Evolutionary conservation across 495 filamentous ascomycete species (phyloP).

Genomic region (Hypoxylon lenormandii): DNA sequence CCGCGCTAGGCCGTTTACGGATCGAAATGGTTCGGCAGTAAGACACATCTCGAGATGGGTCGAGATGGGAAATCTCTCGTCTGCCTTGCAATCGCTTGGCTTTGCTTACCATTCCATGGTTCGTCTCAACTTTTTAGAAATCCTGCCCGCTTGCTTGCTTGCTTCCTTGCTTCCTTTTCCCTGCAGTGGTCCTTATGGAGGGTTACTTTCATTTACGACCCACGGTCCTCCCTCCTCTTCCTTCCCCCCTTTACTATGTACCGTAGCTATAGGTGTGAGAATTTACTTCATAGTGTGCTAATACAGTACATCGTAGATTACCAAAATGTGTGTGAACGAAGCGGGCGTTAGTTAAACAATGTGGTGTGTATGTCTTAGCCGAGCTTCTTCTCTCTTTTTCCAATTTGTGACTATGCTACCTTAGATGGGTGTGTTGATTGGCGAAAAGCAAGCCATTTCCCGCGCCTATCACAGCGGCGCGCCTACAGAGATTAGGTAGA

Average conservation of each 20-base stretch:
- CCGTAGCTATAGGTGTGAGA: not conserved
- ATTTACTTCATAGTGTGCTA: not conserved
- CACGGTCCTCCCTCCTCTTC: not conserved
- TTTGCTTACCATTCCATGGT: constrained; percentile 8
- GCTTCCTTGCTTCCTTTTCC: not conserved
- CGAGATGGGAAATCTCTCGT: constrained; percentile 23
- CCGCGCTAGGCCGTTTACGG: constrained; percentile 36
- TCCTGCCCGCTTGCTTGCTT: constrained; percentile 1
- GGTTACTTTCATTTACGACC: not conserved
- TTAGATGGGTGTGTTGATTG: not conserved
- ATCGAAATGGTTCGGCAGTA: constrained; percentile 10
- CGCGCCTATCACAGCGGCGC: constrained; percentile 23
- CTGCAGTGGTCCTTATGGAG: constrained; percentile 8
- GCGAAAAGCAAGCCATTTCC: not conserved
- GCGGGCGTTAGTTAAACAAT: not conserved
- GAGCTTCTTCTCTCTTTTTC: not conserved
- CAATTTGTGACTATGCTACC: not conserved
- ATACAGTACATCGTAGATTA: not conserved
- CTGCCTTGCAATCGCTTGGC: constrained; percentile 18
- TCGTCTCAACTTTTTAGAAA: constrained; percentile 2
- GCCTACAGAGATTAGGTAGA: not conserved
- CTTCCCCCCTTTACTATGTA: not conserved
- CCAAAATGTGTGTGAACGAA: not conserved
- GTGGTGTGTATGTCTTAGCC: not conserved
- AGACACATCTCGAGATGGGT: not conserved